phyloP scores from a whole-genome alignment of 305 asterid species.

The Ajuga reptans region DNA sequence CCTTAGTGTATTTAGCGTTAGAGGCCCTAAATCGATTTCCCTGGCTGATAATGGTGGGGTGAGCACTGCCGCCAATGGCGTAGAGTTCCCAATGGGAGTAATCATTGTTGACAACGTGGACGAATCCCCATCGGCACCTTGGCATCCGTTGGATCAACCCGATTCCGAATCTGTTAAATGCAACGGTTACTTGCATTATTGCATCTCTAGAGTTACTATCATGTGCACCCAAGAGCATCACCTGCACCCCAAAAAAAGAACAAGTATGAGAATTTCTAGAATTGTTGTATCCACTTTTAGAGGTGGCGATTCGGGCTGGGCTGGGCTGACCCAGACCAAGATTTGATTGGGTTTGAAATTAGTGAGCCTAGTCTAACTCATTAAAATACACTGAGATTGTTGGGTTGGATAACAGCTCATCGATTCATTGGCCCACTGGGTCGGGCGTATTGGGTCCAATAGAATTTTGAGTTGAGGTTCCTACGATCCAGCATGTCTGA shows the following conservation, averaged over 20 bases:
- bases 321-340: no score
- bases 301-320: no score
- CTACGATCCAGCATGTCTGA: no score
- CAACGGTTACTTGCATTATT: constrained; percentile 41
- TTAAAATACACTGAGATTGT: no score
- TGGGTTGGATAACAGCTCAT: no score
- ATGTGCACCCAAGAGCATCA: constrained; percentile 38
- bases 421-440: no score
- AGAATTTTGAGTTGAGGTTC: no score
- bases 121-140: constrained; percentile 33
- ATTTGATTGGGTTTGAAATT: no score
- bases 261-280: no score
- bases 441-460: no score
- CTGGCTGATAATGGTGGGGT: constrained; percentile 45
- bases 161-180: constrained; percentile 38
- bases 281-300: background rate
- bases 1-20: constrained; percentile 31
- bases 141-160: constrained; percentile 46
- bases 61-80: constrained; percentile 46
- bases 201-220: constrained; percentile 22
- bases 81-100: constrained; percentile 38
- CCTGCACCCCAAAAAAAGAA: constrained; percentile 13
- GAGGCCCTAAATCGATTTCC: constrained; percentile 43
- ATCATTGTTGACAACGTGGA: constrained; percentile 42
- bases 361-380: no score